phyloP scores from a whole-genome alignment of 148 eudicot species.

The Camellia lanceoleosa region DNA sequence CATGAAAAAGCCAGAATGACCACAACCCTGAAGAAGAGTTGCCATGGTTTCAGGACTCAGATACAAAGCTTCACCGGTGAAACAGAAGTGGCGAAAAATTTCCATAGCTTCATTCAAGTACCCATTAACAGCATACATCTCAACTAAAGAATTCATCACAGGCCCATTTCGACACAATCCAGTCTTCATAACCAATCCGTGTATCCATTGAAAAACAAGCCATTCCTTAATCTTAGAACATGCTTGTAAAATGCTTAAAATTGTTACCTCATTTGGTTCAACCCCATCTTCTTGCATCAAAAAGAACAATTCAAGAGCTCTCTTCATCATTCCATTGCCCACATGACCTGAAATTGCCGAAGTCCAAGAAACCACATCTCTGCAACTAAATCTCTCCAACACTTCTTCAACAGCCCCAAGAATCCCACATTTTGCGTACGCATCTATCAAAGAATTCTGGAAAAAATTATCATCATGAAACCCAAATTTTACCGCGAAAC shows the following conservation, averaged over 20 bases:
- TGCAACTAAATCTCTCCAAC: constrained; percentile 2
- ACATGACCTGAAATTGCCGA: constrained; percentile 25
- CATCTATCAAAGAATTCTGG: constrained; percentile 28
- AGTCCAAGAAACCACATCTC: constrained; percentile 35
- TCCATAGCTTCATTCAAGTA: constrained; percentile 14
- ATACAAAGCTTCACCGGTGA: constrained; percentile 18
- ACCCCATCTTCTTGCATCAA: constrained; percentile 28
- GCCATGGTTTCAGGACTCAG: constrained; percentile 28
- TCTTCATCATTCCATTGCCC: constrained; percentile 13
- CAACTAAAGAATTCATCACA: constrained; percentile 26
- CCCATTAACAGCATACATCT: constrained; percentile 24
- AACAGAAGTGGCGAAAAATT: constrained; percentile 21
- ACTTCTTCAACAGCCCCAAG: constrained; percentile 17
- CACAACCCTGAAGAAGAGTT: constrained; percentile 22
- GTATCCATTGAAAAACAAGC: constrained; percentile 16
- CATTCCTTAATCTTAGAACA: constrained; percentile 10
- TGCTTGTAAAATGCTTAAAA: constrained; percentile 22
- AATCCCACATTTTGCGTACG: constrained; percentile 24
- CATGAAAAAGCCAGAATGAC: constrained; percentile 5
- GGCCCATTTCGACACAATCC: constrained; percentile 18
- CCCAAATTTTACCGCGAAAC: constrained; percentile 20
- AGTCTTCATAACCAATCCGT: constrained; percentile 24
- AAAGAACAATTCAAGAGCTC: constrained; percentile 19
- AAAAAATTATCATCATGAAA: constrained; percentile 16
- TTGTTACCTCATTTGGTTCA: constrained; percentile 19